Evolutionary conservation across 805 yeast species (phyloP).

Genomic region (Sugiyamaella qingdaonensis): DNA sequence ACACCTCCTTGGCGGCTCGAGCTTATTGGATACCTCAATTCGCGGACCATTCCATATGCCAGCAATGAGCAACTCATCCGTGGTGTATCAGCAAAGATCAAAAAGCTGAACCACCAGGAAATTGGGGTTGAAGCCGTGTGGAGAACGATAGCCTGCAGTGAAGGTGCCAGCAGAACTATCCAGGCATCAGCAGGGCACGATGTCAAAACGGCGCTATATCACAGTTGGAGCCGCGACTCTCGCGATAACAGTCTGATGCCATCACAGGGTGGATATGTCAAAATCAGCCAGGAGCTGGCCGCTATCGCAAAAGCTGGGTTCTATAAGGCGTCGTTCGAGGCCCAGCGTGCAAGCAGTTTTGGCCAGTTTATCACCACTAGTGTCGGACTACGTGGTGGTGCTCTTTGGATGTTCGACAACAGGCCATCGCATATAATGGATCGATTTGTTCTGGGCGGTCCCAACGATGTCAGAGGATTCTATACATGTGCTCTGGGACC

Average conservation of each 20-base stretch:
- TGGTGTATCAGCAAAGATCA: slow-evolving; percentile 41
- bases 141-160: slow-evolving; percentile 47
- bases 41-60: slow-evolving; percentile 49
- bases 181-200: slow-evolving; percentile 59
- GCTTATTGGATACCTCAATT: slow-evolving; percentile 46
- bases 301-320: slow-evolving; percentile 2
- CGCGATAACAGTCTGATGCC: slow-evolving; percentile 44
- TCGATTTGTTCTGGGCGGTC: slow-evolving; percentile 80
- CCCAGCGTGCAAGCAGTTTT: slow-evolving; percentile 15
- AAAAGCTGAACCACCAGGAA: slow-evolving; percentile 35
- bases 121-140: slow-evolving; percentile 59
- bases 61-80: slow-evolving; percentile 49
- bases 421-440: slow-evolving; percentile 62
- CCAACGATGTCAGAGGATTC: slow-evolving; percentile 67
- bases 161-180: slow-evolving; percentile 48
- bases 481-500: slow-evolving; percentile 64
- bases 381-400: slow-evolving; percentile 46
- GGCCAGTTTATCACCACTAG: neutral
- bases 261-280: slow-evolving; percentile 41
- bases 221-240: slow-evolving; percentile 42
- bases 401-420: slow-evolving; percentile 40
- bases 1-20: slow-evolving; percentile 49
- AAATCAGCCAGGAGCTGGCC: slow-evolving; percentile 45
- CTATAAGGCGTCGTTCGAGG: slow-evolving; percentile 12
- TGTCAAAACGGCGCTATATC: slow-evolving; percentile 51